phyloP scores from a whole-genome alignment of 2,329 filamentous ascomycete genomes.

The Colletotrichum sp. region DNA sequence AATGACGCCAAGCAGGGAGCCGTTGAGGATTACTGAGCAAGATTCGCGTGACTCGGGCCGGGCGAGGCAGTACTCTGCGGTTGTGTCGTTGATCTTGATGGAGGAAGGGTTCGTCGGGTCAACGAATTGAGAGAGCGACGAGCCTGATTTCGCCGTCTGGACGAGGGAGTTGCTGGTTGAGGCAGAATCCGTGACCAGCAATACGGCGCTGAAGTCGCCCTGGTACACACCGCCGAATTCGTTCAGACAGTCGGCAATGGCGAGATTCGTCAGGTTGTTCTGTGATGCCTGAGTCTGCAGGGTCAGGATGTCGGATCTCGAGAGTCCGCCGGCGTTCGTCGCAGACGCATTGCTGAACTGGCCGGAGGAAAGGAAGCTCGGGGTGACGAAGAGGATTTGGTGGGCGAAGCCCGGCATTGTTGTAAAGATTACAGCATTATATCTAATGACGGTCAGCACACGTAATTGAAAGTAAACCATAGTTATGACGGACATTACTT shows the following conservation, averaged over 20 bases:
- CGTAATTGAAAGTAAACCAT: not conserved
- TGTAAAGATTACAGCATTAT: constrained; percentile 56
- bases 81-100: constrained; percentile 25
- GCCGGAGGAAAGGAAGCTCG: constrained; percentile 39
- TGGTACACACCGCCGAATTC: constrained; percentile 36
- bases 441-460: constrained; percentile 35
- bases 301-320: constrained; percentile 34
- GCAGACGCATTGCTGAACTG: constrained; percentile 38
- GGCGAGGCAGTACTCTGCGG: constrained; percentile 14
- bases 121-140: constrained; percentile 21
- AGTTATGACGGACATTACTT: constrained; percentile 50
- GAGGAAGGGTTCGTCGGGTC: constrained; percentile 4
- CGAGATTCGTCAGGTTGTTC: constrained; percentile 33
- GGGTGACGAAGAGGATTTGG: constrained; percentile 38
- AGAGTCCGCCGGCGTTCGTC: constrained; percentile 38
- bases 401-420: constrained; percentile 38
- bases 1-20: constrained; percentile 44
- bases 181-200: constrained; percentile 34
- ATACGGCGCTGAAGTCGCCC: constrained; percentile 34
- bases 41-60: constrained; percentile 24
- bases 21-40: constrained; percentile 48
- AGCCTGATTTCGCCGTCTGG: constrained; percentile 32
- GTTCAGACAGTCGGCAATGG: constrained; percentile 32
- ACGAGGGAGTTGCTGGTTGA: constrained; percentile 34
- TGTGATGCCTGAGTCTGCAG: constrained; percentile 38